Evolutionary conservation across 495 filamentous ascomycete genomes (phyloP).

Genomic region (Hyphodiscus hymeniophilus): DNA sequence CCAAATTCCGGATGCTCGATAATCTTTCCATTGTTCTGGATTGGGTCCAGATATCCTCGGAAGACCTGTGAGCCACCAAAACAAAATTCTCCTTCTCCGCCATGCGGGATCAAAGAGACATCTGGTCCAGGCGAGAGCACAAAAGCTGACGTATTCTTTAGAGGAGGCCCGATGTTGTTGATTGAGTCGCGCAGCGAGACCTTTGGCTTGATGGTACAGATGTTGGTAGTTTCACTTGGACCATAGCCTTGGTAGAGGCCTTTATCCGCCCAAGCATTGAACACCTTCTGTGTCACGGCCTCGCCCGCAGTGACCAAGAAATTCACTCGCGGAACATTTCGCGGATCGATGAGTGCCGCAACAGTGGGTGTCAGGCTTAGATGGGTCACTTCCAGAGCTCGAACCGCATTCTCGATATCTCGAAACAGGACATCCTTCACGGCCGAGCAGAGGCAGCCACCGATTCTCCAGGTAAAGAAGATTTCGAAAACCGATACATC

Average conservation of each 20-base stretch:
- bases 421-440: conserved; percentile 55
- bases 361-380: conserved; percentile 73
- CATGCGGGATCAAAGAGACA: conserved; percentile 45
- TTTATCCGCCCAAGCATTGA: conserved; percentile 53
- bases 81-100: conserved; percentile 70
- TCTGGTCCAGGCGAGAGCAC: conserved; percentile 43
- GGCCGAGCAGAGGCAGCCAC: conserved; percentile 64
- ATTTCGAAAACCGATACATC: conserved; percentile 77
- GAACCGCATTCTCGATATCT: conserved; percentile 54
- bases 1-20: conserved; percentile 58
- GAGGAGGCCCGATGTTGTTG: conserved; percentile 55
- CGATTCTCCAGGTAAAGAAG: conserved; percentile 65
- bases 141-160: conserved; percentile 65
- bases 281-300: conserved; percentile 56
- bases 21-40: conserved; percentile 50
- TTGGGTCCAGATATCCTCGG: conserved; percentile 58
- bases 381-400: conserved; percentile 55
- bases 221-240: conserved; percentile 64
- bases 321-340: conserved; percentile 52
- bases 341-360: conserved; percentile 54
- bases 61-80: conserved; percentile 77
- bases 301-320: conserved; percentile 69
- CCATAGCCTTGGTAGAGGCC: conserved; percentile 67
- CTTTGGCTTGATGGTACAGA: conserved; percentile 54
- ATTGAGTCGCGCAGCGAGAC: conserved; percentile 34